Conservation (phyloP, 2,329 filamentous ascomycete genomes). For the Cadophora sp. region DNA sequence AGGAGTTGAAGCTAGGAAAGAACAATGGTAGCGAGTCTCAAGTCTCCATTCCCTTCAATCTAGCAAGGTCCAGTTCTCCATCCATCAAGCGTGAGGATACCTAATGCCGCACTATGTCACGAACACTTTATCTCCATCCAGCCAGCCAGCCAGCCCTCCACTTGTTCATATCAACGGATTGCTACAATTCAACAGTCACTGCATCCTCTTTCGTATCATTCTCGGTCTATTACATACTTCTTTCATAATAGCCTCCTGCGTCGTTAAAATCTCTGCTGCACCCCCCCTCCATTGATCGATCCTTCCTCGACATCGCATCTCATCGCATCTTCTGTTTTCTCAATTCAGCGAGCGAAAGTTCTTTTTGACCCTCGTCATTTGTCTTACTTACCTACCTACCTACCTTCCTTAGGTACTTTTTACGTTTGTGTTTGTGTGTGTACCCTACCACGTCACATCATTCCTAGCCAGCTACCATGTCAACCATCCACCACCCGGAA, state of each 20-base stretch:
- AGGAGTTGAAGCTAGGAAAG: not conserved
- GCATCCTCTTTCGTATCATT: conserved; percentile 9
- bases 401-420: no score
- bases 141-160: no score
- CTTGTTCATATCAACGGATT: not conserved
- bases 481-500: conserved; percentile 10
- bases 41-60: not conserved
- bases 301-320: not conserved
- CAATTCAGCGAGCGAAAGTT: not conserved
- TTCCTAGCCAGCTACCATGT: not conserved
- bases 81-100: not conserved
- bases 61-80: conserved; percentile 5
- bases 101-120: not conserved
- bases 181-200: not conserved
- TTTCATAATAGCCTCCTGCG: not conserved
- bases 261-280: conserved; percentile 12
- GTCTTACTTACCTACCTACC: no score
- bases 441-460: not conserved
- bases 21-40: not conserved
- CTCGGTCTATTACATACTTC: conserved; percentile 15
- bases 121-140: not conserved
- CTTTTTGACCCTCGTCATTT: not conserved
- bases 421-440: not conserved
- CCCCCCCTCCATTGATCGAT: not conserved
- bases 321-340: not conserved